These are phyloP conservation scores for Periconia sp. DNA, from an alignment of 2,329 filamentous ascomycete genomes.

Conservation along the genomic window DNA sequence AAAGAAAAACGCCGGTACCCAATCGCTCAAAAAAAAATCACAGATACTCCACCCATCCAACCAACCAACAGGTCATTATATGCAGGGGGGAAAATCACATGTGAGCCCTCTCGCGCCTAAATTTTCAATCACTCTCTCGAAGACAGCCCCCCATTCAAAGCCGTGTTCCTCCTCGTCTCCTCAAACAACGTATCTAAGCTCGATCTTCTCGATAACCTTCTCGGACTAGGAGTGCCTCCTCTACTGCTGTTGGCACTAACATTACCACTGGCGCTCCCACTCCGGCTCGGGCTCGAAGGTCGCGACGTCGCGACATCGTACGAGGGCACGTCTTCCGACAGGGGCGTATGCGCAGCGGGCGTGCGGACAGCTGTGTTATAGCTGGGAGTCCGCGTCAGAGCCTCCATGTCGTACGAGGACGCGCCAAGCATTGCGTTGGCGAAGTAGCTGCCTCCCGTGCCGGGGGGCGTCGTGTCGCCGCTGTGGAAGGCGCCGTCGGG, in stretches of 20 bases:
- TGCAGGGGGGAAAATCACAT: too few relatives aligned
- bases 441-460: slow-evolving; percentile 24
- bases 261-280: background rate
- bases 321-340: slow-evolving; percentile 45
- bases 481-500: slow-evolving; percentile 6
- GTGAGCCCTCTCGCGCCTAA: too few relatives aligned
- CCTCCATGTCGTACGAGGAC: slow-evolving; percentile 48
- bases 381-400: slow-evolving; percentile 52
- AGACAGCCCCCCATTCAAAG: slow-evolving; percentile 27
- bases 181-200: slow-evolving; percentile 39
- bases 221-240: slow-evolving; percentile 35
- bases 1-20: too few relatives aligned
- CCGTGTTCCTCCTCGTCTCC: slow-evolving; percentile 41
- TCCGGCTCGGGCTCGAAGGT: slow-evolving; percentile 41
- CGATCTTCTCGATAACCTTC: slow-evolving; percentile 23
- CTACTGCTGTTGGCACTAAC: slow-evolving; percentile 25
- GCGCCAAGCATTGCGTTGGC: background rate
- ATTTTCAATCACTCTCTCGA: slow-evolving; percentile 14
- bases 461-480: slow-evolving; percentile 17
- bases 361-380: slow-evolving; percentile 54
- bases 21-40: too few relatives aligned
- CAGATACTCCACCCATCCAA: too few relatives aligned
- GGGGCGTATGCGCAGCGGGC: slow-evolving; percentile 44
- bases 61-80: too few relatives aligned
- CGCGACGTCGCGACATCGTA: slow-evolving; percentile 51